phyloP scores from a whole-genome alignment of 108 stramenopile species.

The Nitzschia sp. region DNA sequence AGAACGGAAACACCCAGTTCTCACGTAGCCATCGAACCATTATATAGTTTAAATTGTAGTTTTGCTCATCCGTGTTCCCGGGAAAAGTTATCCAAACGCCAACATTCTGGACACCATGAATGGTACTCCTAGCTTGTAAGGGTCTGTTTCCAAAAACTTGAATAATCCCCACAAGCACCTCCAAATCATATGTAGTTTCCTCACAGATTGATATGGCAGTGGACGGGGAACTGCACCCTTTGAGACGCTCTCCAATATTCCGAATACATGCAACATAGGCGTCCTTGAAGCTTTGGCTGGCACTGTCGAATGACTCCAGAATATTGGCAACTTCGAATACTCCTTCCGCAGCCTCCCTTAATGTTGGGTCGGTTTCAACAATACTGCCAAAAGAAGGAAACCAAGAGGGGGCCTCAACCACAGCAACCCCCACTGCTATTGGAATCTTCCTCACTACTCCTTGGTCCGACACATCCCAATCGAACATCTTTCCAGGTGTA shows the following conservation, averaged over 20 bases:
- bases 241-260: background rate
- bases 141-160: conserved; percentile 2
- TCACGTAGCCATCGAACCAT: conserved; percentile 3
- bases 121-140: background rate
- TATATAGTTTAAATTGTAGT: conserved; percentile 10
- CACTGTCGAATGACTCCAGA: background rate
- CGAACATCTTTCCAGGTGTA: background rate
- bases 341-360: conserved; percentile 4
- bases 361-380: background rate
- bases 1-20: conserved; percentile 6
- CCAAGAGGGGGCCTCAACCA: background rate
- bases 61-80: conserved; percentile 3
- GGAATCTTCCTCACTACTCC: background rate
- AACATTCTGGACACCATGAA: background rate
- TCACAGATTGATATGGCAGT: background rate
- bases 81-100: background rate
- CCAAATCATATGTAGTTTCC: conserved; percentile 6
- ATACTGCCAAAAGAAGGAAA: background rate
- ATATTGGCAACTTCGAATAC: conserved; percentile 4
- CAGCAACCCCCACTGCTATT: background rate
- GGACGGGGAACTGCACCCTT: no score
- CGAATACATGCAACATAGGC: background rate
- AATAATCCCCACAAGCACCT: background rate
- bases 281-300: background rate
- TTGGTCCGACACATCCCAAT: background rate